phyloP scores from a whole-genome alignment of 2,329 filamentous ascomycete species.

The Aspergillus ochraceoroseus region DNA sequence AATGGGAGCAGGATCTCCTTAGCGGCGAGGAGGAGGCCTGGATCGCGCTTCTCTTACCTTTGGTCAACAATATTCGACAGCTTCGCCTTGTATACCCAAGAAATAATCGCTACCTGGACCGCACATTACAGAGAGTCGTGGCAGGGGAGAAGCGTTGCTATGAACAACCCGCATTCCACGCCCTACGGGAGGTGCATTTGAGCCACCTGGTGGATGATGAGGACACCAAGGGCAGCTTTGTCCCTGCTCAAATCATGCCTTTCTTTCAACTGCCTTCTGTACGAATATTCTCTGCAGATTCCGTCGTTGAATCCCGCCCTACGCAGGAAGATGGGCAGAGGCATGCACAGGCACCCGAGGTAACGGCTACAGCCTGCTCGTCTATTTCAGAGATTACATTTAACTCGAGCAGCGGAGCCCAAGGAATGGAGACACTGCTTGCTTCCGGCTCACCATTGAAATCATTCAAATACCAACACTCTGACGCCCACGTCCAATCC shows the following conservation, averaged over 20 bases:
- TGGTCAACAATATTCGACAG: conserved; percentile 23
- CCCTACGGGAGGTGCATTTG: conserved; percentile 22
- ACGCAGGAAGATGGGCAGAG: not conserved
- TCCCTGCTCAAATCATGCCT: conserved; percentile 19
- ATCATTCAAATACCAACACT: conserved; percentile 33
- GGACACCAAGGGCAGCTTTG: conserved; percentile 11
- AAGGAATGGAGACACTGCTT: conserved; percentile 25
- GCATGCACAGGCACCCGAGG: not conserved
- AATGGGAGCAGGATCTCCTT: conserved; percentile 24
- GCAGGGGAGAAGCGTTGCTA: conserved; percentile 20
- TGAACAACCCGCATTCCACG: conserved; percentile 16
- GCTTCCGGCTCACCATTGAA: conserved; percentile 22
- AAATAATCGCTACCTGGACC: conserved; percentile 22
- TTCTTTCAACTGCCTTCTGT: conserved; percentile 28
- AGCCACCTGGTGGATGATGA: conserved; percentile 13
- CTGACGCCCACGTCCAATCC: conserved; percentile 25
- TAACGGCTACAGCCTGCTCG: conserved; percentile 8
- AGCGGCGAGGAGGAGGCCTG: conserved; percentile 26
- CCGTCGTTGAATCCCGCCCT: conserved; percentile 23
- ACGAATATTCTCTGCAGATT: conserved; percentile 23
- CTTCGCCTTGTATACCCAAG: conserved; percentile 22
- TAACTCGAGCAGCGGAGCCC: conserved; percentile 24
- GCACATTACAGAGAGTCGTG: conserved; percentile 21
- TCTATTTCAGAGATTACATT: conserved; percentile 26
- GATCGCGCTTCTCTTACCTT: conserved; percentile 26